A percentile compares a stretch with the other conserved stretches of the same genome.
Conservation (phyloP, 805 yeast species). For the Deakozyma indianensis region DNA sequence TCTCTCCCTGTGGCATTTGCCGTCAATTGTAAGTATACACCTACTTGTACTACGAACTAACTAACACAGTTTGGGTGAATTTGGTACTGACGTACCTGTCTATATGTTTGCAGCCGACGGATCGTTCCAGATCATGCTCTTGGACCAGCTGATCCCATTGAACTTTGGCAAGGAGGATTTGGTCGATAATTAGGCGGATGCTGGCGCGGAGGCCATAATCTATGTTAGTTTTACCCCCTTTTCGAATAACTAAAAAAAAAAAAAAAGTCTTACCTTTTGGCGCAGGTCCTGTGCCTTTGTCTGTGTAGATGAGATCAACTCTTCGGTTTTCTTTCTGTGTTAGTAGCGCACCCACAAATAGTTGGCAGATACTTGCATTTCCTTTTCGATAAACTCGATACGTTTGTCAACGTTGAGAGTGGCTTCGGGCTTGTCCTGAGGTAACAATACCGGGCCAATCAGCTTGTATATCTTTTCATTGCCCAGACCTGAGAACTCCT, state of each 20-base stretch:
- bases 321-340: slow-evolving; percentile 46
- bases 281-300: slow-evolving; percentile 44
- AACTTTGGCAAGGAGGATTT: slow-evolving; percentile 73
- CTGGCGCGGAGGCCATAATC: neutral
- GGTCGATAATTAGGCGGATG: neutral
- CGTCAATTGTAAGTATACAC: slow-evolving; percentile 43
- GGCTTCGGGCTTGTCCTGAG: slow-evolving; percentile 79
- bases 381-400: slow-evolving; percentile 70
- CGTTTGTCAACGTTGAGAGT: slow-evolving; percentile 73
- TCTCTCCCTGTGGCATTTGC: slow-evolving; percentile 90
- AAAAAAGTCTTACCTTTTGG: slow-evolving; percentile 27
- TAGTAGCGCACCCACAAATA: neutral
- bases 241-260: no score
- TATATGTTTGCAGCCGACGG: slow-evolving; percentile 47
- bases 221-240: neutral
- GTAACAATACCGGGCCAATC: slow-evolving; percentile 83
- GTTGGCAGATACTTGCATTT: slow-evolving; percentile 31
- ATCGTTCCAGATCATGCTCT: slow-evolving; percentile 27
- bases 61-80: slow-evolving; percentile 47
- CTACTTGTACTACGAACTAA: neutral
- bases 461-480: slow-evolving; percentile 72
- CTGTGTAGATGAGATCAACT: slow-evolving; percentile 44
- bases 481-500: slow-evolving; percentile 54
- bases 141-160: slow-evolving; percentile 59
- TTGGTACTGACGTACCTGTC: slow-evolving; percentile 43